Base-by-base conservation (phyloP, 768 basidiomycete species). In the Lentinula sp. region DNA sequence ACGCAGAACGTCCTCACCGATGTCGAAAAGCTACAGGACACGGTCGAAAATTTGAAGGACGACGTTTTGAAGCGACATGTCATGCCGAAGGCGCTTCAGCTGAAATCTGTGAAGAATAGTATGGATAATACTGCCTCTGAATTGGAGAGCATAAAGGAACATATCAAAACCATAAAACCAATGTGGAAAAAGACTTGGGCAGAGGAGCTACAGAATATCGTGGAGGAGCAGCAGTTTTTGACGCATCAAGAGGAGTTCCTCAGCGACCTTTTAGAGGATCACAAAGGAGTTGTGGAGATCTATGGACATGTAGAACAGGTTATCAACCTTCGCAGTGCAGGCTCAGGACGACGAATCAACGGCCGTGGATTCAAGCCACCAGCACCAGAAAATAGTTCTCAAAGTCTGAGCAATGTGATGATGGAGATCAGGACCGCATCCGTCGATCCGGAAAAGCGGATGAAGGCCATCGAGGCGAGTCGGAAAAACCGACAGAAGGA, bases 121-220 rank as follows among this genome's bases (percentile, higher is more conserved):
- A 81, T 97, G 60, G 78, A 81, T 32, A 73, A 81, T 21, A 82
- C 88, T 31, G 80, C 84, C 16, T 72, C 75, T 9, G 89, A 95
- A 74, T 79, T 98, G 48, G 81, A 86, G 63, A 87, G 84, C 67
- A 76, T 98, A 61, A 84, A 84, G 68, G 85, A 88, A 66, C 93
- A 96, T 71, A 90, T 98, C 65, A 84, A 87, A 66, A 89, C 91
- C 10, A 83, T 95, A 68, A 93, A 90, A 68, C 94, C 96, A 46
- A 93, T 92, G 83, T 99, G 96, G 96, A 92, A 95, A 80, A 94
- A 95, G 81, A 98, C 95, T 18, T 99, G 96, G 96, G 91, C 92
- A 68, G 87, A 93, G 69, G 96, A 99, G 75, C 71, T 99, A 70
- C 90, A 93, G 78, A 93, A 93, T 65, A 95, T 99, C 60, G 90